Percentiles rank a stretch among this genome's conserved stretches.
These are phyloP conservation scores for Fusarium multiceps DNA, from an alignment of 2,329 filamentous ascomycete species.

Conservation along the genomic window DNA sequence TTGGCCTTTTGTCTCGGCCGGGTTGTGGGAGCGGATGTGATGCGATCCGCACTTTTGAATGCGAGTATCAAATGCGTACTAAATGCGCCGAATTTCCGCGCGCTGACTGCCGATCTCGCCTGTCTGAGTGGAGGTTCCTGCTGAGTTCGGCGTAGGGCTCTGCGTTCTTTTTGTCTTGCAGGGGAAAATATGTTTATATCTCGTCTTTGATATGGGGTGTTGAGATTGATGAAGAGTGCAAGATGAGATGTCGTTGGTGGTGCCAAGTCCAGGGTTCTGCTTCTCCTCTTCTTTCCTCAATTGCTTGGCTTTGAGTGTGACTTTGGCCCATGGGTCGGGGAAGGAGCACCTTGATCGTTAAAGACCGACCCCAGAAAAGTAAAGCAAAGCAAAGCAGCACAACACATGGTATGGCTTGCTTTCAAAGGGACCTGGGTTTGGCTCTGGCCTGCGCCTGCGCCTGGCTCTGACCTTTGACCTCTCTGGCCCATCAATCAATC, in stretches of 20 bases:
- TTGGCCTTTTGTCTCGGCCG: slow-evolving; percentile 28
- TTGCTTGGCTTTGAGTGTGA: slow-evolving; percentile 16
- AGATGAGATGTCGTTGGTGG: slow-evolving; percentile 24
- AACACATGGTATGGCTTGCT: slow-evolving; percentile 38
- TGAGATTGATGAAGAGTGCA: slow-evolving; percentile 2
- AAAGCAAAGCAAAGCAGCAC: slow-evolving; percentile 15
- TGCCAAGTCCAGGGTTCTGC: slow-evolving; percentile 22
- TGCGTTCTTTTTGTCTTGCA: slow-evolving; percentile 4
- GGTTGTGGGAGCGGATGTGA: slow-evolving; percentile 31
- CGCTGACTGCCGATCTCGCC: slow-evolving; percentile 34
- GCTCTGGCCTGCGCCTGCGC: slow-evolving; percentile 16
- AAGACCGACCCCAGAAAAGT: not conserved
- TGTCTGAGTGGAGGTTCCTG: slow-evolving; percentile 17
- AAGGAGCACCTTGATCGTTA: slow-evolving; percentile 29
- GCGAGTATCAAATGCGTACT: slow-evolving; percentile 27
- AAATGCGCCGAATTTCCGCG: slow-evolving; percentile 35
- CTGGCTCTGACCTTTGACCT: slow-evolving; percentile 9
- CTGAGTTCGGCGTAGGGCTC: slow-evolving; percentile 17
- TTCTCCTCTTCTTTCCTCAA: slow-evolving; percentile 8
- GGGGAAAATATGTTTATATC: not conserved
- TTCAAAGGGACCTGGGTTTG: slow-evolving; percentile 18
- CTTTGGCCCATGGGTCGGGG: slow-evolving; percentile 23
- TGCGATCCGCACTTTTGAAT: slow-evolving; percentile 44
- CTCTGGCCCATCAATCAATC: not conserved
- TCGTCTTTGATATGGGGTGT: not conserved